Conservation (phyloP, 345 rosid genomes). For the Nephelium lappaceum region DNA sequence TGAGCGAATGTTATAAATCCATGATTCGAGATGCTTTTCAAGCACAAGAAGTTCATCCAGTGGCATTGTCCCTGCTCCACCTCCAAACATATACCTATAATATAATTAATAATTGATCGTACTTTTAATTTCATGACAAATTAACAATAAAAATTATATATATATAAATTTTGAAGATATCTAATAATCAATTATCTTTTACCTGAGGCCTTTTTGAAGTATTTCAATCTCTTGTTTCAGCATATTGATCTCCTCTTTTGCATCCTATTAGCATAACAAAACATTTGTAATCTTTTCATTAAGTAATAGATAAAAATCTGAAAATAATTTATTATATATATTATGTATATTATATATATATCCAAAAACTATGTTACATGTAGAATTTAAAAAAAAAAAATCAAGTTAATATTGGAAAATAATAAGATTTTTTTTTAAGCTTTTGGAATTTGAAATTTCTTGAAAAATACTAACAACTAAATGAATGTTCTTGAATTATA, state of each 20-base stretch:
- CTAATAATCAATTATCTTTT: neutral
- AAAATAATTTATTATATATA: no score
- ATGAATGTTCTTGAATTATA: no score
- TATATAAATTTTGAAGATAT: neutral
- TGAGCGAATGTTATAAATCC: constrained; percentile 83
- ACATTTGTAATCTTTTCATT: neutral
- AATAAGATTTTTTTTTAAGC: no score
- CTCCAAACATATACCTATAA: constrained; percentile 78
- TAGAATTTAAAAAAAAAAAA: no score
- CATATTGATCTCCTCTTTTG: constrained; percentile 60
- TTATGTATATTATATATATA: no score
- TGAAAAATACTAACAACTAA: no score
- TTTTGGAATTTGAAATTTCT: no score
- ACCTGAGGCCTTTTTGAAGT: constrained; percentile 82
- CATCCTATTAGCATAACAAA: constrained; percentile 45
- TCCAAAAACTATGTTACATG: no score
- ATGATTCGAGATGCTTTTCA: constrained; percentile 84
- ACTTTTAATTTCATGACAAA: neutral
- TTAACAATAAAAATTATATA: neutral
- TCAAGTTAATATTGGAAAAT: no score
- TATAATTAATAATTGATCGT: neutral
- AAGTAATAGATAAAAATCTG: neutral
- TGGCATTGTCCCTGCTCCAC: constrained; percentile 66
- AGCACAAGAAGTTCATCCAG: constrained; percentile 70
- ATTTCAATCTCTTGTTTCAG: constrained; percentile 74